Base-by-base conservation (phyloP, 345 rosid species). In the Boechera stricta region DNA sequence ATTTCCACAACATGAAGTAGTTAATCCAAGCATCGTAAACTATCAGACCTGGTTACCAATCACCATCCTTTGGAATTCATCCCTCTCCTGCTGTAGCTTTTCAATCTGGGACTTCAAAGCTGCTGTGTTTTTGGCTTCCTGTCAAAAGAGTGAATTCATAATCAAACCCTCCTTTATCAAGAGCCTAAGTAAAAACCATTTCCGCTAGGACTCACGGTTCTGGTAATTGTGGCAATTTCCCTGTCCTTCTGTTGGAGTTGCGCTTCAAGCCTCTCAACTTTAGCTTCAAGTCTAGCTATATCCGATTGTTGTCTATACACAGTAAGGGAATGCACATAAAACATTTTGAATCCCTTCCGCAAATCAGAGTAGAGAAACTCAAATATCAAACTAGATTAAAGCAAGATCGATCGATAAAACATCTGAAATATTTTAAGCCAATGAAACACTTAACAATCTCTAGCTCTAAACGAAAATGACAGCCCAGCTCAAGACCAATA, bases 61-160 rank as follows among this genome's bases (percentile, higher is more conserved):
- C 54, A 95, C 97, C 99, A 95, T 92, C 79, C 98, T 88, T 81
- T 95, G 99, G 75, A 95, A 95, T 72, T 95, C 99, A 91, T 95
- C 98, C 18, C 93, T 79, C 81, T 95, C 99, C 84, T 95, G 97
- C 54, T 89, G 93, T 57, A 95, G 86, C 85, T 92, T 95, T 70
- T 95, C 99, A 67, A 88, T 87, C 78, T 92, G 99, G 11, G 89
- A 86, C 81, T 93, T 95, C 71, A 90, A 87, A 26, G 92, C 90
- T 65, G 98, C 98, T 3, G 94, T 79, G 75, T 85, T 85, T 87
- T 95, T 95, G 47, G 97, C 98, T 86, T 91, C 98, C 99, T 95
- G 78, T 77, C 60, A 70, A 70, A 39, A 33, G 31, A 71, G 41
- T 61, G 33, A 41, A 60, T 67, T 61, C 51, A 68, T 58, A 69